Base-by-base conservation (phyloP, 306 rosid species). In the Crotalaria pallida region DNA sequence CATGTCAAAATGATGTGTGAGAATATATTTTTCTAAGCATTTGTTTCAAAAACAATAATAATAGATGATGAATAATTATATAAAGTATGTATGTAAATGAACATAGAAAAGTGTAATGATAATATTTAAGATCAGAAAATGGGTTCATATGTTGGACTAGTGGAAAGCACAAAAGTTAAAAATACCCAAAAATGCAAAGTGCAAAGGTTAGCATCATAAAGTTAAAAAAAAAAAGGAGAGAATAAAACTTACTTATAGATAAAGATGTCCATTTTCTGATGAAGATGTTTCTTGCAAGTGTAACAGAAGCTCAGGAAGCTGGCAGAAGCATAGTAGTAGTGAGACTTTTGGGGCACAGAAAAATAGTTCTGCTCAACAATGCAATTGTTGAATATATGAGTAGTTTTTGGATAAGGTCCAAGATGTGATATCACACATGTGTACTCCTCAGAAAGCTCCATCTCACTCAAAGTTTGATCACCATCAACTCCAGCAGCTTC, bases 391-490 rank as follows among this genome's bases (percentile, higher is more conserved):
- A 90, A 94, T 47, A 94, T 90, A 58, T 84, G 98, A 1, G 97
- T 94, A 13, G 94, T 87, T 81, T 72, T 94, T 56, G 95, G 96
- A 57, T 78, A 82, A 43, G 92, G 83, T 11, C 95, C 98, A 58
- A 78, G 97, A 58, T 79, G 97, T 7, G 85, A 80, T 73, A 80
- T 94, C 71, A 94, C 97, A 15, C 98, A 80, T 1, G 97, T 94
- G 22, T 90, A 94, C 22, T 90, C 97, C 80, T 94, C 98, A 57
- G 89, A 88, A 56, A 87, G 83, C 82, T 94, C 92, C 90, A 90
- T 86, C 64, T 88, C 96, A 19, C 83, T 84, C 82, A 81, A 79
- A 27, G 88, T 73, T 44, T n/a, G n/a, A n/a, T n/a, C n/a, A n/a
- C n/a, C n/a, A n/a, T n/a, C n/a, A n/a, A n/a, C n/a, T n/a, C n/a